Percentiles rank a stretch among this genome's conserved stretches.
Conservation (phyloP, 331 rosid species). For the Cydonia oblonga region DNA sequence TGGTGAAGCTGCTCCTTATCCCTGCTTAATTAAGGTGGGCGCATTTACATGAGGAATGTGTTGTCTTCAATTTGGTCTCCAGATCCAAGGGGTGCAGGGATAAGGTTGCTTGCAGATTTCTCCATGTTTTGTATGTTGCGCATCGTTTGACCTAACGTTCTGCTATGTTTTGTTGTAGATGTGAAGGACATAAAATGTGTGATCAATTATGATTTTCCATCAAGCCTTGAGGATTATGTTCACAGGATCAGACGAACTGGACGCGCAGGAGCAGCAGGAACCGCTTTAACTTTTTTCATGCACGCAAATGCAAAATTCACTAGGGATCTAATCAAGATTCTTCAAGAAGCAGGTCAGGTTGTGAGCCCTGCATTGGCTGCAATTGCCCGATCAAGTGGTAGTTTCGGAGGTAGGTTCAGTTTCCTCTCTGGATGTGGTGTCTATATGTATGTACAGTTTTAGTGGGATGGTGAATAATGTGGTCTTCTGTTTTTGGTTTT, state of each 20-base stretch:
- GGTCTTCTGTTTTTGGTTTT: neutral
- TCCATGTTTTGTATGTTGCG: constrained; percentile 18
- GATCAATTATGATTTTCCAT: constrained; percentile 89
- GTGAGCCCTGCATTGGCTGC: constrained; percentile 54
- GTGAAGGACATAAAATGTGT: constrained; percentile 97
- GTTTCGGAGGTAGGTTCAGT: constrained; percentile 36
- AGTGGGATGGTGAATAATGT: constrained; percentile 6
- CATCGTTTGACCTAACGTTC: constrained; percentile 6
- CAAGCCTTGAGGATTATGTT: constrained; percentile 95
- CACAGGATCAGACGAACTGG: constrained; percentile 98
- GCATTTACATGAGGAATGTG: constrained; percentile 87
- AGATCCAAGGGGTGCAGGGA: constrained; percentile 77
- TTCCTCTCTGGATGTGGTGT: neutral
- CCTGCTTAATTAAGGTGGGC: constrained; percentile 99
- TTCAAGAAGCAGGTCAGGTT: constrained; percentile 78
- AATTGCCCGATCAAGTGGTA: constrained; percentile 52
- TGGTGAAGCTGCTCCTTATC: constrained; percentile 97
- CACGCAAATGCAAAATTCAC: constrained; percentile 65
- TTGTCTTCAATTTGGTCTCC: constrained; percentile 71
- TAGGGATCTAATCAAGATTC: constrained; percentile 62
- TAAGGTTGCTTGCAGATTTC: constrained; percentile 73
- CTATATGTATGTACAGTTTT: neutral
- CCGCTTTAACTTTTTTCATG: constrained; percentile 75
- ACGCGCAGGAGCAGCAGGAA: constrained; percentile 98
- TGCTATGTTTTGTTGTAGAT: constrained; percentile 44